Evolutionary conservation across 331 rosid genomes (phyloP).

Genomic region (Phaseolus coccineus): DNA sequence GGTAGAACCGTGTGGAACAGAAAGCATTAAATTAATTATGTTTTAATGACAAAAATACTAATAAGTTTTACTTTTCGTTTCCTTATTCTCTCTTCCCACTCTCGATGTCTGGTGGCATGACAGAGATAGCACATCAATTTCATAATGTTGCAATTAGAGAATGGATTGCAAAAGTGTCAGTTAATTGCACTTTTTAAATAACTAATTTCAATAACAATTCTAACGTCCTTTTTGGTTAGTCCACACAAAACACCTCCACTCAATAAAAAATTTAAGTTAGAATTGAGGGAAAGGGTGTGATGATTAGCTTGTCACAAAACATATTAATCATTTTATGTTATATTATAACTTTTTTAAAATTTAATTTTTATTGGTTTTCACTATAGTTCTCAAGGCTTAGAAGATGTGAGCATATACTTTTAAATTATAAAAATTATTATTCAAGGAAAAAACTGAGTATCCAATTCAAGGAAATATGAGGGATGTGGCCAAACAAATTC

Average conservation of each 20-base stretch:
- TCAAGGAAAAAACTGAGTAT: neutral
- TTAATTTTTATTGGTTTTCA: neutral
- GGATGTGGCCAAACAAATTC: no score
- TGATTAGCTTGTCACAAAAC: neutral
- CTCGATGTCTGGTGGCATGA: neutral
- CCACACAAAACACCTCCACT: neutral
- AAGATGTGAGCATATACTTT: neutral
- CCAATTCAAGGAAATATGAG: neutral
- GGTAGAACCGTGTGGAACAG: neutral
- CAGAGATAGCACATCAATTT: neutral
- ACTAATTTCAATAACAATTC: neutral
- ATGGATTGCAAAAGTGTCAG: neutral
- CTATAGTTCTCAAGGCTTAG: neutral
- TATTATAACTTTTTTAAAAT: neutral
- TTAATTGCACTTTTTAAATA: neutral
- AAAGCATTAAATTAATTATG: neutral
- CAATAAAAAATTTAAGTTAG: neutral
- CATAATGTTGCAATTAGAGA: neutral
- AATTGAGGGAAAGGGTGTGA: neutral
- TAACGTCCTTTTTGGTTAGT: neutral
- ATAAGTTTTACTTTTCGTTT: neutral
- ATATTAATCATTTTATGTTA: neutral
- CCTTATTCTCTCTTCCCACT: neutral
- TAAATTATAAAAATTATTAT: neutral
- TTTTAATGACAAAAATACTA: neutral